phyloP scores from a whole-genome alignment of 768 basidiomycete species.

The Kwoniella dejecticola region DNA sequence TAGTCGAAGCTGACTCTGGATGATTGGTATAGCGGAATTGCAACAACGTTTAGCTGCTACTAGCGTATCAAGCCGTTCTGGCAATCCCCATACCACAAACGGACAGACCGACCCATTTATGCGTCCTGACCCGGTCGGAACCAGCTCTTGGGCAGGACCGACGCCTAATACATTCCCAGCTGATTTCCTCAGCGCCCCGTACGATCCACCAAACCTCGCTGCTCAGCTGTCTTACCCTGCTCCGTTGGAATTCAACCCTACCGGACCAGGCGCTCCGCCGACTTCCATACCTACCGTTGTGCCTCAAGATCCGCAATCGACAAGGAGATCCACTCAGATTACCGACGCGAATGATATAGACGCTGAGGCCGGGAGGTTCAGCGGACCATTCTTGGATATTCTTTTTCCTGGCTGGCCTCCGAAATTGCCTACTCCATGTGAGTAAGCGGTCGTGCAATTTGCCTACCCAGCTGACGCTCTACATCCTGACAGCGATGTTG shows the following conservation, averaged over 20 bases:
- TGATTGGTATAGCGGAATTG: conserved; percentile 11
- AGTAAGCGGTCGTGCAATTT: conserved; percentile 2
- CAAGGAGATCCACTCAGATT: background rate
- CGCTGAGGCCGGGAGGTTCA: conserved; percentile 26
- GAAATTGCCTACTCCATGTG: conserved; percentile 32
- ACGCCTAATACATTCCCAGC: background rate
- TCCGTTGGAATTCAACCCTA: background rate
- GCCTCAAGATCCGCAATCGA: too few species aligned
- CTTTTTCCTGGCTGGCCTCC: conserved; percentile 42
- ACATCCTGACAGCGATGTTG: conserved; percentile 24
- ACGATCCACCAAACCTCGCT: conserved; percentile 1
- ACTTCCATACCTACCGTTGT: background rate
- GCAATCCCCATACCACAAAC: background rate
- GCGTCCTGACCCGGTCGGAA: too few species aligned
- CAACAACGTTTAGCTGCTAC: conserved; percentile 11
- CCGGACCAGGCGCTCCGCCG: background rate
- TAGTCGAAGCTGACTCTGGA: conserved; percentile 5
- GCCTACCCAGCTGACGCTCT: background rate
- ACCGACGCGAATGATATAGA: conserved; percentile 21
- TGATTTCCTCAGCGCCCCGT: conserved; percentile 2
- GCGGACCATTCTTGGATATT: conserved; percentile 30
- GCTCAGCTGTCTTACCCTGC: background rate
- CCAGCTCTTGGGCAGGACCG: conserved; percentile 9
- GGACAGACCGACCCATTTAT: too few species aligned
- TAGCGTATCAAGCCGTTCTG: background rate